Evolutionary conservation across 345 rosid genomes (phyloP), one percentile per base, ranked within the genome.

Genomic region (Leavenworthia alabamica): DNA sequence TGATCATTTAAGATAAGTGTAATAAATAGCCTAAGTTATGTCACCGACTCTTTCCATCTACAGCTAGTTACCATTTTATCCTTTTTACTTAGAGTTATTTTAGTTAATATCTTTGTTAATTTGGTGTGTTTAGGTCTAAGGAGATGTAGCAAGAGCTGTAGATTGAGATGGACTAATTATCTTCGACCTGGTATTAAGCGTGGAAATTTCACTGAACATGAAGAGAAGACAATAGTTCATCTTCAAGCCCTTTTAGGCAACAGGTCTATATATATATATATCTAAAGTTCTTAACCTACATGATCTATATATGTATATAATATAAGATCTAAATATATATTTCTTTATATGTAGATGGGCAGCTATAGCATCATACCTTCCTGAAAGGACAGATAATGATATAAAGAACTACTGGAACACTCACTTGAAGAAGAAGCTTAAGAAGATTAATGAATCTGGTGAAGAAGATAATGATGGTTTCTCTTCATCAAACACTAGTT

Each of bases 221-320:
- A 93, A 69, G 97, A 93, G 78, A 87, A 89, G 76, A 87, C 74
- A 83, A 89, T 93, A 33, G 71, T 89, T 70, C 99, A 93, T 66
- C 99, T 93, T 63, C 99, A 89, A 86, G 99, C 92, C 36, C 99
- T 93, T 68, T 66, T 93, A 26, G 99, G 99, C 47, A 93, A 93
- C 67, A 85, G 99, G 99, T 87, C 77, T 2, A 51, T 15, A 24
- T 24, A 24, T 24, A 50, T 15, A 45, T 32, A 20, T 20, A 20
- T 54, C n/a, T n/a, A n/a, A n/a, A n/a, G n/a, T n/a, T n/a, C 20
- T 29, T 1, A 14, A 32, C 44, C 43, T 37, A 48, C 65, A 47
- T 71, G 57, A 62, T 54, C 29, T 46, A 35, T 55, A 26, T 26
- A 39, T 39, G 42, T 28, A 32, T 37, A 57, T 5, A 31, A 29